Conservation (phyloP, 352 stramenopile species). For the Phytophthora hibernalis region DNA sequence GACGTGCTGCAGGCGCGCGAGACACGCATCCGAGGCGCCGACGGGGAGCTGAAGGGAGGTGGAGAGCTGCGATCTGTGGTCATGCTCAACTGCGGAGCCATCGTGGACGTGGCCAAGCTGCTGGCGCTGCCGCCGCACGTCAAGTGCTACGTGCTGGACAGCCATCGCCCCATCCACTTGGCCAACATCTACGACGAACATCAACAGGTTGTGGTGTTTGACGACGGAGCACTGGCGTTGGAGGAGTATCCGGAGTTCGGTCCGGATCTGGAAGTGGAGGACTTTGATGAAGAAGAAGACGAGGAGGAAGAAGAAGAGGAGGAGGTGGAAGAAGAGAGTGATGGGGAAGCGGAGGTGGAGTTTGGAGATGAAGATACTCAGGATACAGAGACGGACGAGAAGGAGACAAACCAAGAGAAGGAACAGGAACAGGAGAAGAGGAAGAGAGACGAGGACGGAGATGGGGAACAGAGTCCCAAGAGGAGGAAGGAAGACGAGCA, state of each 20-base stretch:
- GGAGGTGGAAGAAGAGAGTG: slow-evolving; percentile 42
- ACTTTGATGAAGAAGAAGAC: slow-evolving; percentile 72
- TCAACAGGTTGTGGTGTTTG: slow-evolving; percentile 85
- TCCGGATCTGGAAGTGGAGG: slow-evolving; percentile 79
- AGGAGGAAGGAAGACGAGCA: slow-evolving; percentile 43
- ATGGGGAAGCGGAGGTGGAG: slow-evolving; percentile 60
- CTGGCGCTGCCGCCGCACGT: slow-evolving; percentile 69
- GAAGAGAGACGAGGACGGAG: slow-evolving; percentile 41
- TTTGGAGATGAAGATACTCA: slow-evolving; percentile 39
- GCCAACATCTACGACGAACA: slow-evolving; percentile 94
- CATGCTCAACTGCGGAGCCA: slow-evolving; percentile 95
- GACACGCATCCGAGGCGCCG: slow-evolving; percentile 64
- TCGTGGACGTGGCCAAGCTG: slow-evolving; percentile 91
- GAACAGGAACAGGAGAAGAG: too few relatives aligned
- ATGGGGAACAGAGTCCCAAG: slow-evolving; percentile 27
- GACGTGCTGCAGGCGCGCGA: slow-evolving; percentile 84
- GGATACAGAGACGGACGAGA: slow-evolving; percentile 44
- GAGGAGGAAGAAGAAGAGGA: slow-evolving; percentile 66
- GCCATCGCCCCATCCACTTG: slow-evolving; percentile 95
- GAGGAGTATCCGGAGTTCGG: slow-evolving; percentile 88
- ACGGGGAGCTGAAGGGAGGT: slow-evolving; percentile 39
- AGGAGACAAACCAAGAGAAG: too few relatives aligned
- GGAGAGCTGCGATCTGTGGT: slow-evolving; percentile 91
- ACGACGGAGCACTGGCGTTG: slow-evolving; percentile 71
- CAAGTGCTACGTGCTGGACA: slow-evolving; percentile 96